phyloP scores from a whole-genome alignment of 106 monocot genomes.

The Allium cepa region DNA sequence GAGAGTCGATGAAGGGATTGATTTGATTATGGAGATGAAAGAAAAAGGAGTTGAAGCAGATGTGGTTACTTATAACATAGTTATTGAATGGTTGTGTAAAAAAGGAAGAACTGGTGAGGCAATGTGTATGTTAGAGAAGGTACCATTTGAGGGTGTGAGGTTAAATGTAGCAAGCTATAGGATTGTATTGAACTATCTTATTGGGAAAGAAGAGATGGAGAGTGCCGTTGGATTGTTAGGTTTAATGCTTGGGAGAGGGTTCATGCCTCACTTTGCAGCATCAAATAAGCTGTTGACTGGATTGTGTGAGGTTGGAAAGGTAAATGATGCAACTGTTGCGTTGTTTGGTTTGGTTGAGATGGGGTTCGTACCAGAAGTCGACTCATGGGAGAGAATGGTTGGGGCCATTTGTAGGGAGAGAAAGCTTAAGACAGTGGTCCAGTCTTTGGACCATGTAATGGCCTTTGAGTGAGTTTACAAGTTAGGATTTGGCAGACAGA shows the following conservation, averaged over 20 bases:
- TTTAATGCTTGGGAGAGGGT: conserved; percentile 59
- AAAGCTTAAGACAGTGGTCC: conserved; percentile 33
- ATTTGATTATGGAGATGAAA: conserved; percentile 62
- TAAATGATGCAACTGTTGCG: conserved; percentile 54
- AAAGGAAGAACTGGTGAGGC: conserved; percentile 53
- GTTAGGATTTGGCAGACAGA: not conserved
- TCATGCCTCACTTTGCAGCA: conserved; percentile 72
- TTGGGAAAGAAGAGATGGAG: conserved; percentile 40
- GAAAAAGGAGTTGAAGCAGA: conserved; percentile 46
- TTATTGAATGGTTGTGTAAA: conserved; percentile 69
- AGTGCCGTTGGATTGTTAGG: conserved; percentile 50
- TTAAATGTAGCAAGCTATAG: conserved; percentile 80
- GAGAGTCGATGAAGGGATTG: conserved; percentile 58
- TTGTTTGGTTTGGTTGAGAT: conserved; percentile 52
- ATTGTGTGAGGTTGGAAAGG: conserved; percentile 51
- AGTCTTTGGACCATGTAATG: conserved; percentile 34
- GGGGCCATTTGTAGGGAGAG: conserved; percentile 53
- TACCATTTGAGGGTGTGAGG: conserved; percentile 40
- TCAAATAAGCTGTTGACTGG: conserved; percentile 66
- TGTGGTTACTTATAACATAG: conserved; percentile 50
- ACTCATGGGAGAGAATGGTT: conserved; percentile 47
- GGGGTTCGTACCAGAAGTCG: conserved; percentile 58
- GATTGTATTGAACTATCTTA: conserved; percentile 73
- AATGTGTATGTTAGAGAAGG: conserved; percentile 43
- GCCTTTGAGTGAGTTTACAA: conserved; percentile 2